A percentile compares a stretch with the other conserved stretches of the same genome.
phyloP scores from a whole-genome alignment of 257 asterid genomes.

The Knoxia roxburghii region DNA sequence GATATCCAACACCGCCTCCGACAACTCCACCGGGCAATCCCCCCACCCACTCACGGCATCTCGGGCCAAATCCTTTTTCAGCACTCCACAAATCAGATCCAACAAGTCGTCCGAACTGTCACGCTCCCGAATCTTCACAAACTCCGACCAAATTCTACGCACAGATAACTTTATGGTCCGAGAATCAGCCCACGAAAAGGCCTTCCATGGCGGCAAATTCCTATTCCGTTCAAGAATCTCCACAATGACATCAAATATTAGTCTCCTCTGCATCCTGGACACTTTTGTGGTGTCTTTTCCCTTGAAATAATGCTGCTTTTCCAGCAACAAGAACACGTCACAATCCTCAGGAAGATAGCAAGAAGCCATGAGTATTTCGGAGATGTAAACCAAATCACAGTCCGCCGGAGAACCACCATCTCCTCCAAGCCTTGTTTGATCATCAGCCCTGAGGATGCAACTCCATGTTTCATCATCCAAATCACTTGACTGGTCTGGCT shows the following conservation, averaged over 20 bases:
- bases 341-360: constrained; percentile 49
- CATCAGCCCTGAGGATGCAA: constrained; percentile 27
- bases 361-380: constrained; percentile 59
- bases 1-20: constrained; percentile 65
- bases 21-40: constrained; percentile 62
- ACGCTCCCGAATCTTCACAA: constrained; percentile 44
- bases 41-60: constrained; percentile 68
- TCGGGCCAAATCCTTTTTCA: constrained; percentile 62
- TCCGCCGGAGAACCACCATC: constrained; percentile 32
- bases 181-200: constrained; percentile 24
- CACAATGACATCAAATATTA: constrained; percentile 53
- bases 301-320: constrained; percentile 65
- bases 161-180: constrained; percentile 25
- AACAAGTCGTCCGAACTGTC: constrained; percentile 46
- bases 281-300: constrained; percentile 54
- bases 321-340: constrained; percentile 53
- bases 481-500: constrained; percentile 27
- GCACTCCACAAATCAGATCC: constrained; percentile 56
- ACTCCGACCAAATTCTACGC: constrained; percentile 55
- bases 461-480: constrained; percentile 61
- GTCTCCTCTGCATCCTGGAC: constrained; percentile 53
- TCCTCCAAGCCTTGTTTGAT: constrained; percentile 28
- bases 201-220: constrained; percentile 80
- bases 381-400: constrained; percentile 50
- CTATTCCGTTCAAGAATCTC: constrained; percentile 64